Evolutionary conservation across 306 rosid genomes (phyloP), one percentile per base, ranked within the genome.

Genomic region (Pueraria montana): DNA sequence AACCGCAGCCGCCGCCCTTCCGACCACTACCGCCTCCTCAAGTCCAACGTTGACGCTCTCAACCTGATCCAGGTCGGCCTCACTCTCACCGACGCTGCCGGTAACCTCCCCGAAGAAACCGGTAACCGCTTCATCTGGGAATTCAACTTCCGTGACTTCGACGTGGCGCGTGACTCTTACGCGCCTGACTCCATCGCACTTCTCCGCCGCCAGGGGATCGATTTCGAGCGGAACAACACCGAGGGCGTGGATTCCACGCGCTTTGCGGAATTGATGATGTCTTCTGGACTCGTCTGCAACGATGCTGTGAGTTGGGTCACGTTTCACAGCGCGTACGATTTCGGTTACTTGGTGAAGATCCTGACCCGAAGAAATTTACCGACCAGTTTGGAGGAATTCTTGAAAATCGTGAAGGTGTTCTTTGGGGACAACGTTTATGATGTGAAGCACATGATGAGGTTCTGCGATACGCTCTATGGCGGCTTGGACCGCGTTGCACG

Each of bases 21-120:
- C 17, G 92, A 93, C 23, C 91, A 89, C 48, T 93, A 93, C 88
- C 66, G 48, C 6, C 20, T 93, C 23, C 80, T 93, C 45, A 91
- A 90, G 27, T 48, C 90, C 42, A 91, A 91, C 87, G 98, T 91
- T 1, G 98, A 91, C 75, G 90, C 85, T 8, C 89, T 93, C 79
- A 90, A 78, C 24, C 94, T 93, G 55, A 88, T 93, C 80, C 94
- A 93, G 73, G 86, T 93, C 2, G 94, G 98, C 0, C 92, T 93
- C 59, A 93, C 94, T 1, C 91, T 93, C 74, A 65, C 96, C 32
- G 96, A 93, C 67, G 58, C 80, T 3, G 40, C 48, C 52, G 94
- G 92, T 0, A 90, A 90, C 84, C 93, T 94, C 8, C 96, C 98
- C 18, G 92, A 84, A 5, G 26, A 82, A 1, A 11, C 79, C 2